phyloP scores from a whole-genome alignment of 1,284 basidiomycete species.

The Apiotrichum domesticum region DNA sequence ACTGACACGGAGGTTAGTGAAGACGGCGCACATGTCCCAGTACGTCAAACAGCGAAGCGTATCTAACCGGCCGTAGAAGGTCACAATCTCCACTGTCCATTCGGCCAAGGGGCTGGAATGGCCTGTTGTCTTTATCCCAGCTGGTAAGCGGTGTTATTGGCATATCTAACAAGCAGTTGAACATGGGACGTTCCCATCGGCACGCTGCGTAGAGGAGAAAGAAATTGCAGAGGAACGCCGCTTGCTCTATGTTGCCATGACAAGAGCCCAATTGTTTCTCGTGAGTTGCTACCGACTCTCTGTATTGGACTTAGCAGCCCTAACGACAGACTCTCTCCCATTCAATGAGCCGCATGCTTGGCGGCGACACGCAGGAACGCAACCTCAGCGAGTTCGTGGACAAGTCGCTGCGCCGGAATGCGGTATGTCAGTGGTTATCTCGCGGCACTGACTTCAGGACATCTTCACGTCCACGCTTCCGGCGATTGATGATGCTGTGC shows the following conservation, averaged over 20 bases:
- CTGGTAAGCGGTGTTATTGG: slow-evolving; percentile 21
- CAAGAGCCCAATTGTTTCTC: slow-evolving; percentile 71
- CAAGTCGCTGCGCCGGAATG: slow-evolving; percentile 17
- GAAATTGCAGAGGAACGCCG: slow-evolving; percentile 78
- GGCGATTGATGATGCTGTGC: slow-evolving; percentile 26
- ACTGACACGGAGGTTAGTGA: slow-evolving; percentile 66
- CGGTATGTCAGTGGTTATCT: slow-evolving; percentile 15
- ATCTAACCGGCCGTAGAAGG: slow-evolving; percentile 54
- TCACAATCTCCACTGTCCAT: slow-evolving; percentile 82
- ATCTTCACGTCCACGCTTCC: slow-evolving; percentile 28
- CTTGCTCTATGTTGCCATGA: slow-evolving; percentile 84
- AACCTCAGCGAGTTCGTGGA: slow-evolving; percentile 39
- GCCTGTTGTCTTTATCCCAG: slow-evolving; percentile 56
- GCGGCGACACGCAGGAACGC: slow-evolving; percentile 40
- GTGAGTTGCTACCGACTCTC: slow-evolving; percentile 27
- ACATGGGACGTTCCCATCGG: slow-evolving; percentile 70
- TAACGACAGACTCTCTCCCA: slow-evolving; percentile 35
- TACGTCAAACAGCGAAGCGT: background rate
- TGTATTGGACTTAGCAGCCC: slow-evolving; percentile 38
- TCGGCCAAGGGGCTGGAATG: slow-evolving; percentile 88
- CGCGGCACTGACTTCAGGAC: slow-evolving; percentile 9
- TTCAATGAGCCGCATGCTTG: slow-evolving; percentile 39
- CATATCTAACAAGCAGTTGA: slow-evolving; percentile 54
- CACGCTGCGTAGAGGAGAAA: slow-evolving; percentile 56
- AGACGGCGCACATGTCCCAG: slow-evolving; percentile 47